Conservation (phyloP, 345 rosid genomes). For the Limnanthes douglasii region DNA sequence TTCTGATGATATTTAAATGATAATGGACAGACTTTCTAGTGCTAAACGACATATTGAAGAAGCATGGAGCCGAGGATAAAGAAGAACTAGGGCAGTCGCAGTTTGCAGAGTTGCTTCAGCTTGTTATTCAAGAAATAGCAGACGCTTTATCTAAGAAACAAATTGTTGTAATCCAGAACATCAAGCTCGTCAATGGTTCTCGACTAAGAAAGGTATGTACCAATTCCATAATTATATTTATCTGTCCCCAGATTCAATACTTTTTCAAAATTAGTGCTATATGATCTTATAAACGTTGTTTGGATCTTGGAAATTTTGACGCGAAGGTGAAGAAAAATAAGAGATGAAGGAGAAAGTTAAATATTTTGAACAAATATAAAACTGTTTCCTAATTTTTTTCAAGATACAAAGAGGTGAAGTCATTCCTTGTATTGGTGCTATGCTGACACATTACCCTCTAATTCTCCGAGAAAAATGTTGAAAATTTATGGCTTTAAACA, state of each 20-base stretch:
- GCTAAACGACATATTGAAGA: conserved; percentile 57
- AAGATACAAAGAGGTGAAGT: too few relatives aligned
- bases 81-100: conserved; percentile 80
- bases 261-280: background rate
- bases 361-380: too few relatives aligned
- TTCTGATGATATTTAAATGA: background rate
- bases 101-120: conserved; percentile 68
- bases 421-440: too few relatives aligned
- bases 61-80: conserved; percentile 57
- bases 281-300: background rate
- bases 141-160: conserved; percentile 40
- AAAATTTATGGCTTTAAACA: background rate
- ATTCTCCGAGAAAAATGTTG: background rate
- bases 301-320: too few relatives aligned
- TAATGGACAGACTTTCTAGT: conserved; percentile 43
- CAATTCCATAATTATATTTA: too few relatives aligned
- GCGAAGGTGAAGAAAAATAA: too few relatives aligned
- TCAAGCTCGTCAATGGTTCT: conserved; percentile 48
- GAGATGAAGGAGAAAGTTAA: too few relatives aligned
- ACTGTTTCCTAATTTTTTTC: too few relatives aligned
- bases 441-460: too few relatives aligned
- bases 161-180: conserved; percentile 27
- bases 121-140: conserved; percentile 58
- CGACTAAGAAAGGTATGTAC: conserved; percentile 60
- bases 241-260: background rate